These are phyloP conservation scores for Striga asiatica DNA, from an alignment of 257 asterid genomes.

Conservation along the genomic window DNA sequence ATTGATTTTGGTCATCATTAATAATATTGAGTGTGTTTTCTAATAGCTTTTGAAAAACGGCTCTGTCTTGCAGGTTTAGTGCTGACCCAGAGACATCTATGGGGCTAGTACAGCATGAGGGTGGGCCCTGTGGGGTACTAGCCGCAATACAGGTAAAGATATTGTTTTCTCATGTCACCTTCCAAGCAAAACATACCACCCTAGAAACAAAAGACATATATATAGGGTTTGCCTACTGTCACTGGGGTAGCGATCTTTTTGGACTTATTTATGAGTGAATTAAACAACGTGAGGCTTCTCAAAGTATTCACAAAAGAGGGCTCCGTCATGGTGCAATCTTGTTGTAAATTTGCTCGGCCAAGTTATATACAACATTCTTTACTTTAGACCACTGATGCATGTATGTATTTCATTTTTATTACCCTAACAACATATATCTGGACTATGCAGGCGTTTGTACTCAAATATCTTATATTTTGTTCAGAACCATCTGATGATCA, in stretches of 20 bases:
- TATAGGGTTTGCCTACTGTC: not conserved
- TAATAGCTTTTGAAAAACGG: constrained; percentile 8
- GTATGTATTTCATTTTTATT: not conserved
- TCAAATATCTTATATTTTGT: constrained; percentile 68
- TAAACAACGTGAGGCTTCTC: not conserved
- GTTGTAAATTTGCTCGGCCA: constrained; percentile 1
- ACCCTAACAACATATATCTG: constrained; percentile 18
- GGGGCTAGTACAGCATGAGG: constrained; percentile 99
- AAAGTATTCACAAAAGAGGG: not conserved
- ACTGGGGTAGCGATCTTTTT: not conserved
- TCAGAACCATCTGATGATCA: constrained; percentile 37
- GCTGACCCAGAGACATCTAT: constrained; percentile 85
- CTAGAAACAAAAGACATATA: not conserved
- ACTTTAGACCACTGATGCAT: not conserved
- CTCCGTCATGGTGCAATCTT: constrained; percentile 4
- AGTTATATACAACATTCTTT: not conserved
- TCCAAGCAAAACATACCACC: constrained; percentile 7
- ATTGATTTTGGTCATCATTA: not conserved
- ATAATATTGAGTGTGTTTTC: constrained; percentile 15
- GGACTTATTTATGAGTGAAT: not conserved
- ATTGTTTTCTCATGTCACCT: constrained; percentile 19
- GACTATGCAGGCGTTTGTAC: constrained; percentile 86
- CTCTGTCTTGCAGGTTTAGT: constrained; percentile 57
- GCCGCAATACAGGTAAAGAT: constrained; percentile 86
- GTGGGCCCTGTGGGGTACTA: constrained; percentile 98